These are phyloP conservation scores for Rosa hybrid DNA, from an alignment of 331 rosid species.

Conservation along the genomic window DNA sequence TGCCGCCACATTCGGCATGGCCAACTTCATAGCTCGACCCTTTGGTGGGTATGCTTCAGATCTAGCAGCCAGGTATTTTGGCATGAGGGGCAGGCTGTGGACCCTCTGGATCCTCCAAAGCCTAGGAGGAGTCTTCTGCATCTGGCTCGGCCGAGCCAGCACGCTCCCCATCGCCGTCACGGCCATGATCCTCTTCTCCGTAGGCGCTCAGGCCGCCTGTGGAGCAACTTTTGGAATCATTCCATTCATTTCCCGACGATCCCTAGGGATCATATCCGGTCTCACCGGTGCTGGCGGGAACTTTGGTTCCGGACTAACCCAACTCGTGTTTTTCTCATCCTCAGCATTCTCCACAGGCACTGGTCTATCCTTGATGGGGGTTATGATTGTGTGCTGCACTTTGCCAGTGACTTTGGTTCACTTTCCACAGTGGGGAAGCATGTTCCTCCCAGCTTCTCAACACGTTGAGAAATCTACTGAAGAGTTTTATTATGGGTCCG, in stretches of 20 bases:
- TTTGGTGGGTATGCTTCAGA: conserved; percentile 76
- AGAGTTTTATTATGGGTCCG: conserved; percentile 66
- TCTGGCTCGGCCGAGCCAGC: conserved; percentile 80
- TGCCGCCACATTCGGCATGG: conserved; percentile 91
- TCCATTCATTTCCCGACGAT: conserved; percentile 79
- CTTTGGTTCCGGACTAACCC: conserved; percentile 88
- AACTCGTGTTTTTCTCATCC: conserved; percentile 66
- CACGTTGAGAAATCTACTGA: conserved; percentile 47
- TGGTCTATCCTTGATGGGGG: conserved; percentile 71
- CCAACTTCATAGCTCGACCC: conserved; percentile 74
- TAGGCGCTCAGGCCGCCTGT: conserved; percentile 90
- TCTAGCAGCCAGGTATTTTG: conserved; percentile 49
- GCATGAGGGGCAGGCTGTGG: conserved; percentile 92
- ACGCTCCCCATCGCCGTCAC: conserved; percentile 56
- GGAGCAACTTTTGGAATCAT: conserved; percentile 87
- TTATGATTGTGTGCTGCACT: conserved; percentile 68
- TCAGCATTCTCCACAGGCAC: conserved; percentile 45
- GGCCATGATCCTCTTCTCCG: conserved; percentile 78
- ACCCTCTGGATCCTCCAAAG: conserved; percentile 79
- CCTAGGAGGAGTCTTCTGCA: conserved; percentile 70
- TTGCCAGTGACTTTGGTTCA: conserved; percentile 68
- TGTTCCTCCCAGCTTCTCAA: conserved; percentile 72
- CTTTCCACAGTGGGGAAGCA: conserved; percentile 94
- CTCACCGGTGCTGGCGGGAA: conserved; percentile 85
- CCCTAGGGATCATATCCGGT: conserved; percentile 72